These are phyloP conservation scores for Lepidium didymum DNA, from an alignment of 345 rosid genomes.

Conservation along the genomic window DNA sequence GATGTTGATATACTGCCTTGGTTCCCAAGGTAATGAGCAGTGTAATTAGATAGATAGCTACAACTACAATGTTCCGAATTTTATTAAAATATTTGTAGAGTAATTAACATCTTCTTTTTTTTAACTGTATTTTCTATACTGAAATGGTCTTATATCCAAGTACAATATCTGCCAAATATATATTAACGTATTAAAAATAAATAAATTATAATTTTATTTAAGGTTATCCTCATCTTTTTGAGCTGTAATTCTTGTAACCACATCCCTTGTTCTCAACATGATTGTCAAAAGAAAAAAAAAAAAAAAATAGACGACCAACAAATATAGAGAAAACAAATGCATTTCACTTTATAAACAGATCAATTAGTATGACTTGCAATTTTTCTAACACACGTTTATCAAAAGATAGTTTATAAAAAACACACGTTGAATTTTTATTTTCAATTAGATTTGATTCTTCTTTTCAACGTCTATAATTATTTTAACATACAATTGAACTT, in stretches of 20 bases:
- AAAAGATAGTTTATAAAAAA: too few species aligned
- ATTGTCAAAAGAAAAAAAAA: background rate
- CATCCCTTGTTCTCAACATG: conserved; percentile 2
- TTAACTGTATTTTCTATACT: background rate
- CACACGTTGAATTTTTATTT: too few species aligned
- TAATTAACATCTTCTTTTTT: background rate
- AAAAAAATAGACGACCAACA: background rate
- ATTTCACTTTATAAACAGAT: background rate
- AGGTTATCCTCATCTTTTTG: background rate
- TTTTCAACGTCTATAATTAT: too few species aligned
- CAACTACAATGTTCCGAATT: conserved; percentile 7
- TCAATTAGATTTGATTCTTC: too few species aligned
- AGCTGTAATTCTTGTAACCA: background rate
- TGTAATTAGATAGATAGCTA: background rate
- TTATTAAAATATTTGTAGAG: background rate
- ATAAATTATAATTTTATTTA: background rate
- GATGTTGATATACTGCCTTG: conserved; percentile 5
- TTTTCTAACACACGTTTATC: background rate
- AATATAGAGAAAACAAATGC: background rate
- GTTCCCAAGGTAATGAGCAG: conserved; percentile 24
- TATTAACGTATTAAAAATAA: background rate
- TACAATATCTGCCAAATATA: background rate
- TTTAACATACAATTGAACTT: too few species aligned
- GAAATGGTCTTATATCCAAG: background rate
- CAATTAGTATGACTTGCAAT: background rate